These are phyloP conservation scores for Pichia californica DNA, from an alignment of 805 yeast species.

Conservation along the genomic window DNA sequence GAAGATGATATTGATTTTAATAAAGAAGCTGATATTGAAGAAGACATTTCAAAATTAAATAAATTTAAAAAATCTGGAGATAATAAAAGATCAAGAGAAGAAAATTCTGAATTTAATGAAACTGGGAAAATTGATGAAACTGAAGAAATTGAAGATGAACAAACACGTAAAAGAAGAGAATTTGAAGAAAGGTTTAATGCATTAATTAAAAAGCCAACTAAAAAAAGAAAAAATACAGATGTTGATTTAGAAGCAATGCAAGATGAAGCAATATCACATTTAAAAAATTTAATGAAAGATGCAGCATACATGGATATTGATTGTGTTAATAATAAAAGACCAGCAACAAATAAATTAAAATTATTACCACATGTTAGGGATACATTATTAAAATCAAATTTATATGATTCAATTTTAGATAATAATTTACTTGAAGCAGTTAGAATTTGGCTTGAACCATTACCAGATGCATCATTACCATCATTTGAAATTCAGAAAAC, in stretches of 20 bases:
- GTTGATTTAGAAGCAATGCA: conserved; percentile 93
- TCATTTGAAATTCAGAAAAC: conserved; percentile 93
- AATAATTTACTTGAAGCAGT: conserved; percentile 90
- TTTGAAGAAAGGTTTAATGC: conserved; percentile 78
- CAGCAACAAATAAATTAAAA: conserved; percentile 72
- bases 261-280: conserved; percentile 77
- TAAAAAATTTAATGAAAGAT: conserved; percentile 84
- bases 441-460: conserved; percentile 94
- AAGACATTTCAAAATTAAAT: conserved; percentile 14
- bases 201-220: conserved; percentile 57
- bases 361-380: conserved; percentile 73
- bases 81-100: not conserved
- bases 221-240: conserved; percentile 70
- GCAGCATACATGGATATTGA: conserved; percentile 72
- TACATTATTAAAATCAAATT: conserved; percentile 69
- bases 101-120: not conserved
- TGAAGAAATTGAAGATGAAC: conserved; percentile 26
- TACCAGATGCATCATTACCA: conserved; percentile 97
- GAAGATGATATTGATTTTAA: no score
- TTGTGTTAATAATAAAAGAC: conserved; percentile 50
- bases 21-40: conserved; percentile 19
- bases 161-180: conserved; percentile 53
- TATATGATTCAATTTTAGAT: conserved; percentile 90
- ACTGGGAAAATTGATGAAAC: conserved; percentile 1
- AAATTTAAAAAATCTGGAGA: conserved; percentile 14